A percentile compares a stretch with the other conserved stretches of the same genome.
These are phyloP conservation scores for Paraleonurus japonicus DNA, from an alignment of 257 asterid species.

Conservation along the genomic window DNA sequence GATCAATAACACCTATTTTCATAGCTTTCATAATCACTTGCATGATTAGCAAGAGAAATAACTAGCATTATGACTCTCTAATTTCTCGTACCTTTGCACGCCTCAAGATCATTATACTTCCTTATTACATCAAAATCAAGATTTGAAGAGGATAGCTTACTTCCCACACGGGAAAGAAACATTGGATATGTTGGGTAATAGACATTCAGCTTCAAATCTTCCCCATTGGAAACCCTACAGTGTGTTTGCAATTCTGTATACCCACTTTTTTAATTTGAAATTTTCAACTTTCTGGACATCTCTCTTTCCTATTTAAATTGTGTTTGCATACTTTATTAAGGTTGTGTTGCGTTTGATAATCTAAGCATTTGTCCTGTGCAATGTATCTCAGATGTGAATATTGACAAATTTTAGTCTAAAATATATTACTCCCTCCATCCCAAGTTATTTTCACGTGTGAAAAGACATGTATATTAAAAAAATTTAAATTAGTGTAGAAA, in stretches of 20 bases:
- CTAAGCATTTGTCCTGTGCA: too few relatives aligned
- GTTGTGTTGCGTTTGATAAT: too few relatives aligned
- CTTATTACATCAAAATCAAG: not conserved
- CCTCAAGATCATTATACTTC: not conserved
- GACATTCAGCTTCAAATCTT: not conserved
- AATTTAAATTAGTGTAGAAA: too few relatives aligned
- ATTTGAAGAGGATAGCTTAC: not conserved
- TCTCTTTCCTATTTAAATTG: too few relatives aligned
- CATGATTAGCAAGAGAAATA: not conserved
- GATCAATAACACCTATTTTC: not conserved
- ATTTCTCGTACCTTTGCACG: not conserved
- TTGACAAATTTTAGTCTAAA: too few relatives aligned
- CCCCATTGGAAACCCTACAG: not conserved
- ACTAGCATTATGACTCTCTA: not conserved
- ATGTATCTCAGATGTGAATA: too few relatives aligned
- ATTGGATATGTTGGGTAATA: not conserved
- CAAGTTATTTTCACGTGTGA: too few relatives aligned
- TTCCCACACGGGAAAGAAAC: not conserved
- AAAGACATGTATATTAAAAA: too few relatives aligned
- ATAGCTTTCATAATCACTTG: not conserved
- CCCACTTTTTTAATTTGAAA: too few relatives aligned
- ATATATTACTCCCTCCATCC: too few relatives aligned
- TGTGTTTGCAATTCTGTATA: not conserved
- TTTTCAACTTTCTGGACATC: too few relatives aligned
- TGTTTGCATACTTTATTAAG: too few relatives aligned